phyloP scores from a whole-genome alignment of 208 protist species.

The Wallacemonas sp. region DNA sequence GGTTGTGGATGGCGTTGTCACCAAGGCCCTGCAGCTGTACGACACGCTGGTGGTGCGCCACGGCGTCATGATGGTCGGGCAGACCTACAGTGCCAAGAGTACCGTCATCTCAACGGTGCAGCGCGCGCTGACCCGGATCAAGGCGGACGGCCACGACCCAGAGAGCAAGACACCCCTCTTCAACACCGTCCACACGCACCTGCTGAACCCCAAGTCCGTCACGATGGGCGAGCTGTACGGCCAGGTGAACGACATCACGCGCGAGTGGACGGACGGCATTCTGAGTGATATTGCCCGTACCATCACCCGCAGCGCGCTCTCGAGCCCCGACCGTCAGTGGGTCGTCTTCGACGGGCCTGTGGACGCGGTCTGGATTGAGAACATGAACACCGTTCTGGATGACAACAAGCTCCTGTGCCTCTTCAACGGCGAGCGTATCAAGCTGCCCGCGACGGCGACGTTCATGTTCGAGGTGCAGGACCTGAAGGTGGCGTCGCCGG shows the following conservation, averaged over 20 bases:
- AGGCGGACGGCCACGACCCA: conserved; percentile 69
- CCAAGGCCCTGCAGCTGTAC: conserved; percentile 93
- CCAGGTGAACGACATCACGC: conserved; percentile 95
- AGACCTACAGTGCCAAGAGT: conserved; percentile 95
- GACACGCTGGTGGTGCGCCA: conserved; percentile 93
- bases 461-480: conserved; percentile 99
- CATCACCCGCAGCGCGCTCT: conserved; percentile 75
- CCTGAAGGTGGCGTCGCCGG: conserved; percentile 96
- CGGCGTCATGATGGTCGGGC: conserved; percentile 96
- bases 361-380: conserved; percentile 99
- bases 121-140: conserved; percentile 76
- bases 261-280: conserved; percentile 97
- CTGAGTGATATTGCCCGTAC: conserved; percentile 93
- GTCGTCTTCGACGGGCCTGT: conserved; percentile 99
- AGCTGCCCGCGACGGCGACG: conserved; percentile 90
- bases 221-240: conserved; percentile 98
- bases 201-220: conserved; percentile 96
- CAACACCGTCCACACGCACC: conserved; percentile 79
- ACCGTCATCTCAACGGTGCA: conserved; percentile 81
- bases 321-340: conserved; percentile 90
- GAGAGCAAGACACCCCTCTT: conserved; percentile 71
- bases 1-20: conserved; percentile 82
- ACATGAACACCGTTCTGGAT: conserved; percentile 99
- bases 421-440: conserved; percentile 97
- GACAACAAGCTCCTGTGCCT: conserved; percentile 99